Evolutionary conservation across 352 stramenopile species (phyloP).

Genomic region (Pythium vanterpoolii): DNA sequence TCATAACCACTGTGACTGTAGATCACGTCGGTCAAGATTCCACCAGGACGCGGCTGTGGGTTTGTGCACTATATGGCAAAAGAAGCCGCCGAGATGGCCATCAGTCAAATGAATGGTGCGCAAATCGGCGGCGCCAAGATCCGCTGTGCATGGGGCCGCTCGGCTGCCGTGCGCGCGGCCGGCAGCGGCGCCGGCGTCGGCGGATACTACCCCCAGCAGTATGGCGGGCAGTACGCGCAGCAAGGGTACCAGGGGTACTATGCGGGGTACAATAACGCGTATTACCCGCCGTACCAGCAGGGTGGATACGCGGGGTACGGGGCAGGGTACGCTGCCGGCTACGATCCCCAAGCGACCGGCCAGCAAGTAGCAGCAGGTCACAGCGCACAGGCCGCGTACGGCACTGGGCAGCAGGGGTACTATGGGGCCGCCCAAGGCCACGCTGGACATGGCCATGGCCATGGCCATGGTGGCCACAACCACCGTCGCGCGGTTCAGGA

Average conservation of each 20-base stretch:
- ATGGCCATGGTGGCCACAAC: conserved; percentile 24
- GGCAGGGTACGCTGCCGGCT: conserved; percentile 37
- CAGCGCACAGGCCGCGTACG: conserved; percentile 25
- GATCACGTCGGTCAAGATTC: conserved; percentile 83
- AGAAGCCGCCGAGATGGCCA: conserved; percentile 81
- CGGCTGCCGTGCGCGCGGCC: conserved; percentile 48
- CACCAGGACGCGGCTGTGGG: conserved; percentile 85
- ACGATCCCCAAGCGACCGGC: conserved; percentile 40
- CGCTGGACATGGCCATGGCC: conserved; percentile 23
- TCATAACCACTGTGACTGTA: conserved; percentile 5
- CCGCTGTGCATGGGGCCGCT: conserved; percentile 86
- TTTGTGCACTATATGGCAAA: conserved; percentile 89
- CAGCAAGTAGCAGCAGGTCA: conserved; percentile 35
- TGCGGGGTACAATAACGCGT: conserved; percentile 43
- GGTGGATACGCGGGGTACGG: conserved; percentile 25
- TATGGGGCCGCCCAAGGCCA: conserved; percentile 28
- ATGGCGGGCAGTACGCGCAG: conserved; percentile 40
- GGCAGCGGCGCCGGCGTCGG: conserved; percentile 8
- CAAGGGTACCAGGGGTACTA: conserved; percentile 33
- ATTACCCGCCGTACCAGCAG: conserved; percentile 55
- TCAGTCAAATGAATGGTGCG: conserved; percentile 87
- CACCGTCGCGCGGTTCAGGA: conserved; percentile 32
- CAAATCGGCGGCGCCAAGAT: conserved; percentile 79
- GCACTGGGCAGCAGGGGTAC: conserved; percentile 32
- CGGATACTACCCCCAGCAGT: conserved; percentile 57